Evolutionary conservation across 768 basidiomycete species (phyloP).

Genomic region (Omphalotus guepiniiformis): DNA sequence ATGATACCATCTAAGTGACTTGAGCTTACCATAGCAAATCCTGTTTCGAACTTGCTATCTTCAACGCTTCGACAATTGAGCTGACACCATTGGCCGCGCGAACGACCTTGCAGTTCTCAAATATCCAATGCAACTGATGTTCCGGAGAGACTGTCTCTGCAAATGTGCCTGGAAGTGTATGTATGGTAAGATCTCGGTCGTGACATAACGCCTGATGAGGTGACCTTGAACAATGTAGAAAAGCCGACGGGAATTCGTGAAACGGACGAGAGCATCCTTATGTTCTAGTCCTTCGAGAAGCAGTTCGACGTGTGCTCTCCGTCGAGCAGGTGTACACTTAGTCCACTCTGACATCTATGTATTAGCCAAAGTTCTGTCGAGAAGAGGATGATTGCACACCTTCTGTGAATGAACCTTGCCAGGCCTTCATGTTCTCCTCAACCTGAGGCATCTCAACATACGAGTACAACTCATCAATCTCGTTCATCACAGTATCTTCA

Average conservation of each 20-base stretch:
- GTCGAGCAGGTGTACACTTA: slow-evolving; percentile 51
- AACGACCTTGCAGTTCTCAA: slow-evolving; percentile 88
- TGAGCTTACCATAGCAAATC: slow-evolving; percentile 66
- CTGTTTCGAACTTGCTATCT: slow-evolving; percentile 84
- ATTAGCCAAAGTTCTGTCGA: background rate
- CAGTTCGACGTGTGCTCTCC: slow-evolving; percentile 71
- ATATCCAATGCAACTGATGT: slow-evolving; percentile 93
- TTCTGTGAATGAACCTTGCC: slow-evolving; percentile 78
- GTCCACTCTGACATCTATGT: slow-evolving; percentile 65
- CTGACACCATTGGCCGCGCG: slow-evolving; percentile 79
- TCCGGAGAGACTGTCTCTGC: slow-evolving; percentile 89
- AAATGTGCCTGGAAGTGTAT: slow-evolving; percentile 63
- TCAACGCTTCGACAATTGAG: slow-evolving; percentile 82
- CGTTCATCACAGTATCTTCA: slow-evolving; percentile 92
- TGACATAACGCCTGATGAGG: slow-evolving; percentile 12
- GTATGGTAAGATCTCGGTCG: slow-evolving; percentile 4
- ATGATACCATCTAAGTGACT: background rate
- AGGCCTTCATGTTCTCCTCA: slow-evolving; percentile 80
- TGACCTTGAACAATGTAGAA: slow-evolving; percentile 92
- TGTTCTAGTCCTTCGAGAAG: slow-evolving; percentile 88
- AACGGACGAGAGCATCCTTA: slow-evolving; percentile 76
- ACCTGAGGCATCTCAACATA: slow-evolving; percentile 94
- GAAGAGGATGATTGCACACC: slow-evolving; percentile 41
- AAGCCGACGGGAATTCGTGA: slow-evolving; percentile 80
- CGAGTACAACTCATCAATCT: slow-evolving; percentile 97